Evolutionary conservation across 768 basidiomycete species (phyloP).

Genomic region (Suillus tomentosus): DNA sequence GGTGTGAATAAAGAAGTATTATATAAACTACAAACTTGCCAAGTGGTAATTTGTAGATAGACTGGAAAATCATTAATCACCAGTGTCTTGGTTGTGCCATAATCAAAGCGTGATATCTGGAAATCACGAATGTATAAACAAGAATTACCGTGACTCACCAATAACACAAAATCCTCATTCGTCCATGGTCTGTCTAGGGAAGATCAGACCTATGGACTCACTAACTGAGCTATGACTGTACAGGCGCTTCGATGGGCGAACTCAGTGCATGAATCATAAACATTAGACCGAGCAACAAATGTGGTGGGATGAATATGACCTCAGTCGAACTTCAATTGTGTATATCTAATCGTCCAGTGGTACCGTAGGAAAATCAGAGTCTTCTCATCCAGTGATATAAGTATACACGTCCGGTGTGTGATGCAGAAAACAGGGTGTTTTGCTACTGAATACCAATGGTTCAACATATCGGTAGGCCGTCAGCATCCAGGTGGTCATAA

Average conservation of each 20-base stretch:
- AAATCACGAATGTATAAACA: neutral
- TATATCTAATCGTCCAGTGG: neutral
- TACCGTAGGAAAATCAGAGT: neutral
- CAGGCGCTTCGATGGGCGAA: neutral
- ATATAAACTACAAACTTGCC: neutral
- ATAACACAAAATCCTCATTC: neutral
- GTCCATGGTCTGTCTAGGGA: neutral
- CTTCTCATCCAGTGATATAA: neutral
- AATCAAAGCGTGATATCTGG: neutral
- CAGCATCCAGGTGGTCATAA: conserved; percentile 37
- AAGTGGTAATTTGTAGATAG: neutral
- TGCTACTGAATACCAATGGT: neutral
- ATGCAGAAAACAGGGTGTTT: neutral
- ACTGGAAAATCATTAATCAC: too few species aligned
- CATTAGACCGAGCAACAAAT: neutral
- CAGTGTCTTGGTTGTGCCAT: neutral
- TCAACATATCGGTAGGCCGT: conserved; percentile 14
- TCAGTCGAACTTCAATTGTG: neutral
- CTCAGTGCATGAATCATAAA: conserved; percentile 1
- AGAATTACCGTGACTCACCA: neutral
- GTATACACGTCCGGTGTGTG: neutral
- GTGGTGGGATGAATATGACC: neutral
- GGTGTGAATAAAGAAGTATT: neutral
- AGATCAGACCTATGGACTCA: neutral
- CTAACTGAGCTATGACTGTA: neutral